Conservation (phyloP, 164 flowering plant species). For the Sedum album region DNA sequence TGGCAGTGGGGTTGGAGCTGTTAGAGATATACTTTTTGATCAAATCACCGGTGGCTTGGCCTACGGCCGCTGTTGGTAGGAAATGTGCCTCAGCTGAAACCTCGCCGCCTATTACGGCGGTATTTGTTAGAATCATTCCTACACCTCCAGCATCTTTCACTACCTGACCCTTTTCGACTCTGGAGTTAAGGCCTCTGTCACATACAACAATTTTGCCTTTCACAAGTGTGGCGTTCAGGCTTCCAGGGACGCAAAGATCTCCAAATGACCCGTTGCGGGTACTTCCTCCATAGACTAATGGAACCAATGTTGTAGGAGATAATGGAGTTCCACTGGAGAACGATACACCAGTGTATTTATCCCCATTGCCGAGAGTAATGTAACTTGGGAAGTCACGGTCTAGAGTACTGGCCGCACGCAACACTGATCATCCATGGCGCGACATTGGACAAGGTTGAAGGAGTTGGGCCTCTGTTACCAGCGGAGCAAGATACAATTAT, state of each 20-base stretch:
- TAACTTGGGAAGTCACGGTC: too few relatives aligned
- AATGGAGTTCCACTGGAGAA: too few relatives aligned
- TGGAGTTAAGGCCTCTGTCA: constrained; percentile 2
- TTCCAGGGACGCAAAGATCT: too few relatives aligned
- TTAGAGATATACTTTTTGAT: neutral
- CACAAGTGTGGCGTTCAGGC: too few relatives aligned
- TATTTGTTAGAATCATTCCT: too few relatives aligned
- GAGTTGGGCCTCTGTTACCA: too few relatives aligned
- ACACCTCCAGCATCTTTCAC: too few relatives aligned
- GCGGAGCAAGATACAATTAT: too few relatives aligned
- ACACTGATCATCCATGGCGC: constrained; percentile 93
- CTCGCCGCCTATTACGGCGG: neutral
- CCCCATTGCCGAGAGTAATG: too few relatives aligned
- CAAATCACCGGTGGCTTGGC: constrained; percentile 1
- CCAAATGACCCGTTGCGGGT: too few relatives aligned
- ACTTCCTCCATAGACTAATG: neutral
- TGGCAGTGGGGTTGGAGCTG: neutral
- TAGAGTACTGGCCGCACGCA: constrained; percentile 87
- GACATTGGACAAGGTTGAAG: constrained; percentile 49
- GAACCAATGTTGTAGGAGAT: neutral
- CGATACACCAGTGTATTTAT: too few relatives aligned
- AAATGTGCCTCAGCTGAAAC: constrained; percentile 1
- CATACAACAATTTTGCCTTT: too few relatives aligned
- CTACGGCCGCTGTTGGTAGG: constrained; percentile 1
- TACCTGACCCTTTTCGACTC: constrained; percentile 1